These are phyloP conservation scores for Taphrina pruni DNA, from an alignment of 1,139 yeast species.

Conservation along the genomic window DNA sequence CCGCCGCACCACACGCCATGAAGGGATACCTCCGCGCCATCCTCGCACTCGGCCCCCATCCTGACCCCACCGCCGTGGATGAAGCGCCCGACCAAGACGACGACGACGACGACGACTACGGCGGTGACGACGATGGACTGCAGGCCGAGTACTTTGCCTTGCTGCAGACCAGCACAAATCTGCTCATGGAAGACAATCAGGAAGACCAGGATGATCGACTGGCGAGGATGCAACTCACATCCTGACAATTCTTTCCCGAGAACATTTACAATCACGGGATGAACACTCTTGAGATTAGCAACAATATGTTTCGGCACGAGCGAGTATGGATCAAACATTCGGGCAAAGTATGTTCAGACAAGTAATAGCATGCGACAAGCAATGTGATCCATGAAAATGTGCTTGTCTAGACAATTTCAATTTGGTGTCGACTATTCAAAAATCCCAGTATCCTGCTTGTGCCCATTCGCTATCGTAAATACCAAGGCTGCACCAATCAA, in stretches of 20 bases:
- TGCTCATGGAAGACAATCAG: neutral
- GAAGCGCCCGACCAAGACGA: too few relatives aligned
- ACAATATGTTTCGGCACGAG: neutral
- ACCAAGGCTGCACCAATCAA: neutral
- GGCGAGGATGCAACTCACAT: constrained; percentile 6
- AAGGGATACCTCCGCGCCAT: constrained; percentile 13
- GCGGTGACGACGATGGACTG: neutral
- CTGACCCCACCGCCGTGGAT: too few relatives aligned
- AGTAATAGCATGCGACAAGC: too few relatives aligned
- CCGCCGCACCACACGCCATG: constrained; percentile 32
- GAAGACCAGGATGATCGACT: neutral
- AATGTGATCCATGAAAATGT: too few relatives aligned
- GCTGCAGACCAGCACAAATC: neutral
- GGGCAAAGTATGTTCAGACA: too few relatives aligned
- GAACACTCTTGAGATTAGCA: neutral
- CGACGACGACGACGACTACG: neutral
- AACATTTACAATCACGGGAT: too few relatives aligned
- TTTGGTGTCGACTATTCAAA: neutral
- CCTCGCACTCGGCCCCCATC: neutral
- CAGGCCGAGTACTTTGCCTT: constrained; percentile 1
- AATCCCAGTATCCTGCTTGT: neutral
- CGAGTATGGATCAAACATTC: too few relatives aligned
- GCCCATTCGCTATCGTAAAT: constrained; percentile 3
- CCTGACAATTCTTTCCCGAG: neutral
- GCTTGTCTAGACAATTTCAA: neutral